Evolutionary conservation across 176 grass and related monocot genomes (phyloP), one percentile per base, ranked within the genome.

Genomic region (Eremochloa ophiuroides): DNA sequence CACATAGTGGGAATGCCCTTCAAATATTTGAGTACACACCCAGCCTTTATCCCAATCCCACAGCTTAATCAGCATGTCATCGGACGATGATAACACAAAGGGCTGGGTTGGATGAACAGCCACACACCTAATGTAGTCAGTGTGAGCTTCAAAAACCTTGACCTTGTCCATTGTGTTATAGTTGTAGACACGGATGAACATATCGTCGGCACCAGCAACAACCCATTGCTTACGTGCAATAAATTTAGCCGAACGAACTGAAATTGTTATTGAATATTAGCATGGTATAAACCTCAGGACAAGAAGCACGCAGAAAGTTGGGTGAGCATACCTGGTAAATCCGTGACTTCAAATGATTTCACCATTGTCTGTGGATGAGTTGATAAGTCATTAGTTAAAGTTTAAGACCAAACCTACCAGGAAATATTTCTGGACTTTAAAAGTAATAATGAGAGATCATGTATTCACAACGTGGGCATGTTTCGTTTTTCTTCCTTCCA

Each of bases 1-100:
- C 29, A 98, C 96, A 91, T 98, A 98, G 85, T 98, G 96, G 86
- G 93, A 98, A 76, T 98, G 96, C 5, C 96, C 96, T 86, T 98
- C 96, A 69, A 98, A 98, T 70, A 98, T 98, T 84, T 98, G 96
- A 87, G 96, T 95, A 55, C 96, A 98, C 12, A 89, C 86, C 90
- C 90, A 98, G 71, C 93, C 88, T 80, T 98, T 98, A 68, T 98
- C 96, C 96, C 96, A 98, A 84, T 98, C 96, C 96, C 96, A 98
- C 74, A 98, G 88, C 82, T 98, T 98, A 83, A 98, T 98, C 62
- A 98, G 68, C 96, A 98, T 98, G 87, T 98, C 96, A 82, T 98
- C 96, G 35, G 96, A 98, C 50, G 96, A 95, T 84, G 96, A 98
- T 63, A 98, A 68, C 55, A 98, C 93, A 89, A 91, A 98, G 64